phyloP scores from a whole-genome alignment of 148 eudicot genomes.

The Persicaria tinctoria region DNA sequence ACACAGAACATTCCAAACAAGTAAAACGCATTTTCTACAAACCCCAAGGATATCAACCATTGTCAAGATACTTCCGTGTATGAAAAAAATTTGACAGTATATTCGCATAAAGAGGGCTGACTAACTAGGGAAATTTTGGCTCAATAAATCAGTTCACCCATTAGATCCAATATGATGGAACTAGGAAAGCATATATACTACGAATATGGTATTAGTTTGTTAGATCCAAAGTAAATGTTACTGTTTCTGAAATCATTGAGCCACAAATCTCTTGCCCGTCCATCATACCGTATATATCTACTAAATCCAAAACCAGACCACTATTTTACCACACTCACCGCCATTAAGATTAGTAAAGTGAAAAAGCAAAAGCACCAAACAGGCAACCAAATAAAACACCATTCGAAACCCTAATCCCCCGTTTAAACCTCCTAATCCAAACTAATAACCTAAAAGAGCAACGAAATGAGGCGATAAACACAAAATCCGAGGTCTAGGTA shows the following conservation, averaged over 20 bases:
- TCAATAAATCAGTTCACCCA: background rate
- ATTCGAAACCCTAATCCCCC: slow-evolving; percentile 1
- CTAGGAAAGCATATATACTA: background rate
- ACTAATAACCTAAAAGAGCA: background rate
- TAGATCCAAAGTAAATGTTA: background rate
- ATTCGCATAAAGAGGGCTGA: background rate
- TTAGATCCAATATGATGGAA: background rate
- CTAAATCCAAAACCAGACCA: background rate
- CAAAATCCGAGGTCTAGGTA: background rate
- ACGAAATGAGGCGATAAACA: background rate
- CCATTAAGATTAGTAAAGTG: background rate
- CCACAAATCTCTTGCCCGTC: background rate
- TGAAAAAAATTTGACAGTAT: background rate
- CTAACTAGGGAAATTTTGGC: background rate
- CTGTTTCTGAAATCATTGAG: slow-evolving; percentile 5
- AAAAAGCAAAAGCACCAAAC: background rate
- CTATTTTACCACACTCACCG: background rate
- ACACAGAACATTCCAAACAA: background rate
- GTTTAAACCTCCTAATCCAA: background rate
- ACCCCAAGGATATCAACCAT: background rate
- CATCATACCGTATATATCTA: slow-evolving; percentile 1
- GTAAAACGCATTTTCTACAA: background rate
- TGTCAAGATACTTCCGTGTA: background rate
- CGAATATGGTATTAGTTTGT: background rate
- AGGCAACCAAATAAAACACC: background rate